Base-by-base conservation (phyloP, 495 filamentous ascomycete genomes). In the Acidiella bohemica region DNA sequence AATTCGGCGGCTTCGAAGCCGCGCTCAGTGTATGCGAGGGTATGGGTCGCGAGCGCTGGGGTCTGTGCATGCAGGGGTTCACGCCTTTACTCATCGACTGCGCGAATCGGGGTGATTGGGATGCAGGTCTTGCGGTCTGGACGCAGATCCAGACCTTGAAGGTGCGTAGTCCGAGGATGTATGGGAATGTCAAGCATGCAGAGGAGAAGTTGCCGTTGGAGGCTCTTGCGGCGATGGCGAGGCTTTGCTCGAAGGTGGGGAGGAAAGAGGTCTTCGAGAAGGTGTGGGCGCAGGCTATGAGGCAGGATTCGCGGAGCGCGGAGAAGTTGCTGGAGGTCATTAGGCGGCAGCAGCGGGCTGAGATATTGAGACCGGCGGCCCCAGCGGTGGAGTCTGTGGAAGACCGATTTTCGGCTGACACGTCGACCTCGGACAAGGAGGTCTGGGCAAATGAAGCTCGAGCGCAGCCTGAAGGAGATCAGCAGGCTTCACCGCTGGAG, bases 41-140 rank as follows among this genome's bases (percentile, higher is more conserved):
- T 14, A 60, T 62, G 57, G 45, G 51, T n/a, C 34, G 37, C 1
- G 57, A 62, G 27, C 53, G 59, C 23, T 62, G 59, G 59, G 57
- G 57, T 8, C 37, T 60, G 2, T 51, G 53, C 29, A 37, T 52
- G 14, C 16, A 22, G 2, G 48, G 47, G 1, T 49, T 60, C 13
- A 49, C 33, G 8, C 42, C 50, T 9, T 44, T 62, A 17, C 46
- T 62, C 9, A 30, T 30, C 6, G 47, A 57, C 25, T 62, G 59
- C 24, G 46, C 49, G 4, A 34, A 41, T 8, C 29, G 46, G 4
- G 32, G 34, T 2, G 50, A 56, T 39, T 60, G 55, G 57, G 24
- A 42, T 2, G 17, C 31, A 14, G 57, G 53, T 1, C 24, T 39
- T 8, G 47, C 37, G 16, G 35, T 60, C 28, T 60, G 57, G 57